Percentiles rank a stretch among this genome's conserved stretches.
These are phyloP conservation scores for Phytopythium ostracodes DNA, from an alignment of 352 stramenopile genomes.

Conservation along the genomic window DNA sequence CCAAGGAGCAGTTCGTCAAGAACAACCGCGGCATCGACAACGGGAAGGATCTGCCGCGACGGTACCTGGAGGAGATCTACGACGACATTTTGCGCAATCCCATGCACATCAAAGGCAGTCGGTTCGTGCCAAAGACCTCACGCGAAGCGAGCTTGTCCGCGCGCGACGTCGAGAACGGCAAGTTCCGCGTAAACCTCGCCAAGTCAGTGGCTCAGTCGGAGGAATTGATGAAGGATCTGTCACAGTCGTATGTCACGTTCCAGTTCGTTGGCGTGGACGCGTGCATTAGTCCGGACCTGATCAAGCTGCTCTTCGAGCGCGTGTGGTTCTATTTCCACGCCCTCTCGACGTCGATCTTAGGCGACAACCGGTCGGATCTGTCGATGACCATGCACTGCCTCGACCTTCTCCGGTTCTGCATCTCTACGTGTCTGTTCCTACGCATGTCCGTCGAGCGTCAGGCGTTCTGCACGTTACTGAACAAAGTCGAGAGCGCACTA, in stretches of 20 bases:
- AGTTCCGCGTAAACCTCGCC: slow-evolving; percentile 60
- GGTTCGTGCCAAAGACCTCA: slow-evolving; percentile 36
- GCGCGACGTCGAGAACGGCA: slow-evolving; percentile 68
- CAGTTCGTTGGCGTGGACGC: slow-evolving; percentile 90
- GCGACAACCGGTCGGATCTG: slow-evolving; percentile 72
- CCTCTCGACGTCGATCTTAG: slow-evolving; percentile 79
- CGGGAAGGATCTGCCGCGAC: slow-evolving; percentile 83
- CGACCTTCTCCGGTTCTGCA: slow-evolving; percentile 74
- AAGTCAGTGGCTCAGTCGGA: slow-evolving; percentile 80
- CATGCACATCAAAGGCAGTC: slow-evolving; percentile 89
- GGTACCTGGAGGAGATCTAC: slow-evolving; percentile 95
- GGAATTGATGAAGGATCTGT: slow-evolving; percentile 84
- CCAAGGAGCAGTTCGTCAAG: slow-evolving; percentile 96
- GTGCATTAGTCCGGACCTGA: slow-evolving; percentile 86
- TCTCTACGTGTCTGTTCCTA: slow-evolving; percentile 82
- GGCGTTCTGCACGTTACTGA: slow-evolving; percentile 71
- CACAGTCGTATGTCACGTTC: slow-evolving; percentile 81
- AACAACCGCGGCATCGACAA: slow-evolving; percentile 95
- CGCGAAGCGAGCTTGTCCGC: slow-evolving; percentile 39
- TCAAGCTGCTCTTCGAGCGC: slow-evolving; percentile 90
- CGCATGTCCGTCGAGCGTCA: slow-evolving; percentile 71
- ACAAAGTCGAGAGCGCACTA: slow-evolving; percentile 66
- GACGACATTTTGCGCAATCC: slow-evolving; percentile 91
- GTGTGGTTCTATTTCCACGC: slow-evolving; percentile 96
- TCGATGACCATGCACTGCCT: slow-evolving; percentile 79